Evolutionary conservation across 371 early-diverging fungal genomes (phyloP), one percentile per base, ranked within the genome.

Genomic region (Basidiobolus meristosporus): DNA sequence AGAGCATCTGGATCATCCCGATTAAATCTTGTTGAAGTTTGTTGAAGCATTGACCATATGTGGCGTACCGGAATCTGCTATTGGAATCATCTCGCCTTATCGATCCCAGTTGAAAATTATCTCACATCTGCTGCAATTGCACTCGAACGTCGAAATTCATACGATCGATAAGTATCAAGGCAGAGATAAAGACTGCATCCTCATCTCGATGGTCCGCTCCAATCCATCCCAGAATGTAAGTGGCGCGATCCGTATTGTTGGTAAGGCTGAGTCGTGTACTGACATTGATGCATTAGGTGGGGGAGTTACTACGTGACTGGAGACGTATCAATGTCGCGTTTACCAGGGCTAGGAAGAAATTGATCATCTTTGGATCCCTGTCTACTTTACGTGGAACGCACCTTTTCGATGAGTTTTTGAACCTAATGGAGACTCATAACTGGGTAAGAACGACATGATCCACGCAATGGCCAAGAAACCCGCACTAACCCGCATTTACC

Each of bases 271-370:
- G 11, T 1, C n/a, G 32, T 7, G 17, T 34, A 4, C n/a, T 37
- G 15, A 14, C 23, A 12, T 16, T 17, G 20, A 20, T 0, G 6
- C 23, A 36, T 15, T 51, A 74, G 73, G 57, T 77, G 6, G 95
- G 96, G 20, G 87, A 90, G 26, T 56, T 98, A 10, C 53, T 98
- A 31, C 62, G 70, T 42, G 91, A 92, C 49, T 90, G 89, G 85
- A 69, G 87, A 21, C 74, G 99, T 17, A 60, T 99, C 45, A 99
- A 99, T 53, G 99, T 99, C 7, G 98, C 97, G 0, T 62, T 99
- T 29, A 99, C 98, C 3, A 62, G 99, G 31, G 93, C 98, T 0
- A 82, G 78, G 46, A 52, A 50, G 28, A 92, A 93, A 48, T 52
- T 99, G n/a, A 69, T 95, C 26, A 54, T 98, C 4, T 59, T 98